Percentiles rank a stretch among this genome's conserved stretches.
Conservation (phyloP, 805 yeast genomes). For the Torulaspora franciscae region DNA sequence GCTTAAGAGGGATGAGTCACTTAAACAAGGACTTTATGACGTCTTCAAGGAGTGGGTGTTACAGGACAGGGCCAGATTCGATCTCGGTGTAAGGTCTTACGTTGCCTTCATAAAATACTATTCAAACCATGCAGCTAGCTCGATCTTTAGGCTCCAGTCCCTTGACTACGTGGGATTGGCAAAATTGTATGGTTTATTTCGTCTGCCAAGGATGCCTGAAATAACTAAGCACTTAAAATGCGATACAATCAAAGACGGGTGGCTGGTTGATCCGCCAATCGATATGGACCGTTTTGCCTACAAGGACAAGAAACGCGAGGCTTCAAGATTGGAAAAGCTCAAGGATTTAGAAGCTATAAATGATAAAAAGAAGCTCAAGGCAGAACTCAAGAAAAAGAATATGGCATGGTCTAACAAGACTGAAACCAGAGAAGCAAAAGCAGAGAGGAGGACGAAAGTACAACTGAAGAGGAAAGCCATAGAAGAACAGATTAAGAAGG, state of each 20-base stretch:
- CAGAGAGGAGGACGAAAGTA: conserved; percentile 61
- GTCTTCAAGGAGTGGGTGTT: conserved; percentile 51
- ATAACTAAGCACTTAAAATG: conserved; percentile 45
- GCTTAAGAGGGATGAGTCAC: conserved; percentile 12
- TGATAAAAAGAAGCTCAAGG: conserved; percentile 38
- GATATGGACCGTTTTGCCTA: conserved; percentile 67
- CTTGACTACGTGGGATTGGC: conserved; percentile 73
- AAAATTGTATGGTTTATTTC: conserved; percentile 67
- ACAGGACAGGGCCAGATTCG: conserved; percentile 76
- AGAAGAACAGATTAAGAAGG: conserved; percentile 44
- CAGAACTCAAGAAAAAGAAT: conserved; percentile 48
- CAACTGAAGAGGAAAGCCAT: conserved; percentile 53
- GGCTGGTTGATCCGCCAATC: conserved; percentile 55
- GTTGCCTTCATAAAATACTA: conserved; percentile 82
- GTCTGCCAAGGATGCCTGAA: conserved; percentile 96
- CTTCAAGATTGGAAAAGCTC: conserved; percentile 52
- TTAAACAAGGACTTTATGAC: conserved; percentile 21
- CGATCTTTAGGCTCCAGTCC: conserved; percentile 72
- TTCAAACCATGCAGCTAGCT: conserved; percentile 79
- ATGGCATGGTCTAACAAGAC: conserved; percentile 76
- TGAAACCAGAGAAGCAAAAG: conserved; percentile 56
- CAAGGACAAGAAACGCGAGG: conserved; percentile 60
- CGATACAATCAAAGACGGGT: conserved; percentile 59
- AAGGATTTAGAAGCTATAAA: conserved; percentile 41
- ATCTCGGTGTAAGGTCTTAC: conserved; percentile 69